Evolutionary conservation across 768 basidiomycete genomes (phyloP), one percentile per base, ranked within the genome.

Genomic region (Hirschioporus abietinus): DNA sequence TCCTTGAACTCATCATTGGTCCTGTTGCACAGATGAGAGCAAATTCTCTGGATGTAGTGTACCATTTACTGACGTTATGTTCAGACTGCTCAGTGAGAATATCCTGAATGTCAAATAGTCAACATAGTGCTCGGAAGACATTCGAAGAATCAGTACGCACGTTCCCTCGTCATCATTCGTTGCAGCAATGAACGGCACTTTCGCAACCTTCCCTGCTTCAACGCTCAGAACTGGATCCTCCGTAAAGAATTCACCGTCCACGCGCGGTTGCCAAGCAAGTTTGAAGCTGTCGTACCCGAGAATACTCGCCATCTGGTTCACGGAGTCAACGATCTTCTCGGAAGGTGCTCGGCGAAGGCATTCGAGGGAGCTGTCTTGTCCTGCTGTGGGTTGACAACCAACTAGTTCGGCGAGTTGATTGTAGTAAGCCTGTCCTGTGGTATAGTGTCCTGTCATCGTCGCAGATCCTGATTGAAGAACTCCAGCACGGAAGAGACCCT

Each of bases 121-220:
- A 61, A 61, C 5, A 61, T 15, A 25, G 10, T 34, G 3, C 10
- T 12, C 60, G 23, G 10, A 4, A 15, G 18, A 24, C 9, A 61
- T 52, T 12, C 12, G 42, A 61, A 61, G 3, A 61, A 20, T 23
- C 10, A 61, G 30, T 61, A 67, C 68, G 64, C 68, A 64, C 7
- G 74, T 75, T 30, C 73, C 73, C 63, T 75, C 74, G 36, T 75
- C 74, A 15, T 72, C 71, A 23, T 66, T 68, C 63, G 36, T 15
- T 25, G 15, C 20, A 15, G 15, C 3, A 57, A 69, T 65, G 10
- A n/a, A 69, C 70, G 71, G 74, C 0, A 75, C 68, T 8, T 70
- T 65, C 1, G 74, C 64, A 1, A 72, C 69, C 7, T 64, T 67
- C 34, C 70, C 72, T 24, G 64, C 65, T 30, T 68, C 26, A 58